Base-by-base conservation (phyloP, 306 rosid genomes). In the Cercis canadensis region DNA sequence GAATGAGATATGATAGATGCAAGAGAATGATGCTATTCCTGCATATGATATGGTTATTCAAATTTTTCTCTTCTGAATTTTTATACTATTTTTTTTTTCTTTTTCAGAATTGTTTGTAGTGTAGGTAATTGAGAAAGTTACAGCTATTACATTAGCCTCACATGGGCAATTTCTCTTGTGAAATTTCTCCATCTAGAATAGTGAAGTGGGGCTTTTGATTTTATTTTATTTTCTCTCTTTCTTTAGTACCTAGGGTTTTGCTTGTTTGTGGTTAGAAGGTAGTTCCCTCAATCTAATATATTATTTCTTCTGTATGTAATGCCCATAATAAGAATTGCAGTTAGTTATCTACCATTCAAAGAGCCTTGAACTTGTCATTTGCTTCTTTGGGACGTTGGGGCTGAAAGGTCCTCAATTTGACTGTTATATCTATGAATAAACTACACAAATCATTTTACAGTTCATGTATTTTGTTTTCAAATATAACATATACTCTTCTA, bases 81-180 rank as follows among this genome's bases (percentile, higher is more conserved):
- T 78, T 59, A 53, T 24, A 24, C 29, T 59, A 10, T 24, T 57
- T n/a, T n/a, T n/a, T n/a, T n/a, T n/a, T n/a, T n/a, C n/a, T n/a
- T n/a, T n/a, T 68, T 43, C 37, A 64, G 34, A 67, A 9, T 64
- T 75, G 46, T 43, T 57, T 24, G 29, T 24, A 24, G 29, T 78
- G 69, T 65, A 77, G 19, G 56, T 62, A 57, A 16, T 40, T 72
- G 70, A 62, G 62, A 57, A 77, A 39, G 31, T 49, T 46, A 10
- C 34, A 61, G 40, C n/a, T n/a, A 24, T 50, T 56, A 31, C 13
- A 50, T 19, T 57, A 56, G 61, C 17, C 37, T 47, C 13, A 19
- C 47, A 11, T 52, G 29, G n/a, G n/a, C n/a, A n/a, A n/a, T n/a
- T n/a, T n/a, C n/a, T n/a, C n/a, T n/a, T n/a, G n/a, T n/a, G n/a